These are phyloP conservation scores for Fraxinus latifolia DNA, from an alignment of 305 asterid genomes.

Conservation along the genomic window DNA sequence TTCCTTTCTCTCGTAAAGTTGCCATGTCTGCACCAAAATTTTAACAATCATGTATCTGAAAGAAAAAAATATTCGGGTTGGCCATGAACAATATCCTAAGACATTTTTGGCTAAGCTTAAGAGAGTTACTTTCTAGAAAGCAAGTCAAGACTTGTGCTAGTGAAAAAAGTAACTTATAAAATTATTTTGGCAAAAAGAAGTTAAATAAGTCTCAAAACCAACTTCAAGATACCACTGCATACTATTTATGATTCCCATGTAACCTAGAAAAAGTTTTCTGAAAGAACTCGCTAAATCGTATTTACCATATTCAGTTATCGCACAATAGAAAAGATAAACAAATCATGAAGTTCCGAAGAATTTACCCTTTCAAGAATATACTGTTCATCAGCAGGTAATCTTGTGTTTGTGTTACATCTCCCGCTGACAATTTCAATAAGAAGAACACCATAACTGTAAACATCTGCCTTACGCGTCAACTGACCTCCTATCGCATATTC, in stretches of 20 bases:
- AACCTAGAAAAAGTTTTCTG: neutral
- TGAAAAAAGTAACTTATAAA: neutral
- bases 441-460: constrained; percentile 92
- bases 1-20: constrained; percentile 58
- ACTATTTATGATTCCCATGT: neutral
- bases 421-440: constrained; percentile 90
- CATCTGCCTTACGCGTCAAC: constrained; percentile 77
- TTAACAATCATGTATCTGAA: neutral
- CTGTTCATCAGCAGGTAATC: constrained; percentile 77
- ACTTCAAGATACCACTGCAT: neutral
- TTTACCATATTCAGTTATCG: neutral
- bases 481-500: constrained; percentile 96
- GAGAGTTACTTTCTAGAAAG: neutral
- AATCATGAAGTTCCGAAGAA: neutral
- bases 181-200: neutral
- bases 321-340: neutral
- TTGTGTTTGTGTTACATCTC: constrained; percentile 74
- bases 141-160: neutral
- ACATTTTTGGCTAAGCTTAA: neutral
- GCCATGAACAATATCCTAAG: neutral
- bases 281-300: neutral
- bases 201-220: neutral
- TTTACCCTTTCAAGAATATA: constrained; percentile 86
- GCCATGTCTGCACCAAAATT: constrained; percentile 63
- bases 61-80: neutral